These are phyloP conservation scores for Favolaschia claudopus DNA, from an alignment of 768 basidiomycete genomes.

Conservation along the genomic window DNA sequence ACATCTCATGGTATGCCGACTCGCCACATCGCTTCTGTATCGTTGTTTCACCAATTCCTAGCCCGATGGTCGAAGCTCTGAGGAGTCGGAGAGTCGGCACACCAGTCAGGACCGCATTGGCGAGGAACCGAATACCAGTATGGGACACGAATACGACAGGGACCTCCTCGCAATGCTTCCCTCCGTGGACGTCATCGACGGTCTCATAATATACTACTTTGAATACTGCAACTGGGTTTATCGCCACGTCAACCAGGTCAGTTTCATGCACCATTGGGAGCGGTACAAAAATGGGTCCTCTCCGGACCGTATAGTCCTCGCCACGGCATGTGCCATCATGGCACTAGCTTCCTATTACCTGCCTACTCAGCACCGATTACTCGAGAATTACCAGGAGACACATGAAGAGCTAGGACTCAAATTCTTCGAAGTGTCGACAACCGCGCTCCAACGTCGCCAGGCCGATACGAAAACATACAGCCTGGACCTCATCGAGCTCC, in stretches of 20 bases:
- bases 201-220: conserved; percentile 79
- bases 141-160: conserved; percentile 69
- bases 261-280: conserved; percentile 72
- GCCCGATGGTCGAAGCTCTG: conserved; percentile 53
- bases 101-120: conserved; percentile 56
- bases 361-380: conserved; percentile 67
- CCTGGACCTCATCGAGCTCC: conserved; percentile 78
- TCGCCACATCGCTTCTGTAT: conserved; percentile 15
- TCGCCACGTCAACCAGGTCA: conserved; percentile 72
- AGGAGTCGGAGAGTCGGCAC: conserved; percentile 61
- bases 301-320: conserved; percentile 72
- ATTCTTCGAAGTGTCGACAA: conserved; percentile 74
- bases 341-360: conserved; percentile 78
- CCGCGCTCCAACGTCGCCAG: conserved; percentile 67
- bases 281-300: conserved; percentile 74
- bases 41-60: conserved; percentile 26
- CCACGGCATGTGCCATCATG: conserved; percentile 79
- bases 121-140: conserved; percentile 48
- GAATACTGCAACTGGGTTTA: conserved; percentile 91
- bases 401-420: conserved; percentile 68
- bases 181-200: conserved; percentile 71
- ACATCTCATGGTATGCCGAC: conserved; percentile 63
- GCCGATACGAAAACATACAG: conserved; percentile 67
- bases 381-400: conserved; percentile 57
- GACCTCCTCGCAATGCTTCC: conserved; percentile 77